phyloP scores from a whole-genome alignment of 345 rosid species.

The Psidium guajava region DNA sequence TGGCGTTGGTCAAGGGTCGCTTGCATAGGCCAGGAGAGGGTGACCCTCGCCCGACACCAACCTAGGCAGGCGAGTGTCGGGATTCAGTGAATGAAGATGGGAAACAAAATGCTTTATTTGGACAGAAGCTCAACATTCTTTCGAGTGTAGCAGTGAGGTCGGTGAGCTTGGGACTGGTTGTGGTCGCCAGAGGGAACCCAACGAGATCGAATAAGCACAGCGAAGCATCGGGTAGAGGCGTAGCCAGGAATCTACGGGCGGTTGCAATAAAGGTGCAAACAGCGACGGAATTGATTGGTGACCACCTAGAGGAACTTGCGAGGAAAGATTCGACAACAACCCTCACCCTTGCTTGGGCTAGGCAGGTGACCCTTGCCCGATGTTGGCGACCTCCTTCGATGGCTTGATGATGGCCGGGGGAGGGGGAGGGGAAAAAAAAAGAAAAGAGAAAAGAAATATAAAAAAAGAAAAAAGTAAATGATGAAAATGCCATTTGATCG shows the following conservation, averaged over 20 bases:
- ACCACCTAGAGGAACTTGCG: background rate
- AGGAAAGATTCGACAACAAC: background rate
- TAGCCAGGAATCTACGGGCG: background rate
- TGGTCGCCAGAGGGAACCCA: background rate
- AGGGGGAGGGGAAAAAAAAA: too few species aligned
- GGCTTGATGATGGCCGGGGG: too few species aligned
- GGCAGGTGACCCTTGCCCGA: too few species aligned
- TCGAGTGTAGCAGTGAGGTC: background rate
- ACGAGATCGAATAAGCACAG: background rate
- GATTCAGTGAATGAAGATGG: background rate
- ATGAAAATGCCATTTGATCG: too few species aligned
- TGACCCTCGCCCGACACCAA: too few species aligned
- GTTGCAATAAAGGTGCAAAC: background rate
- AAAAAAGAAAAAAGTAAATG: too few species aligned
- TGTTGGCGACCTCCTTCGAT: too few species aligned
- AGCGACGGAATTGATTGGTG: background rate
- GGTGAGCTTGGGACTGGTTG: background rate
- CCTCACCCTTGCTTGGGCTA: too few species aligned
- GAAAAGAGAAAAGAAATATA: too few species aligned
- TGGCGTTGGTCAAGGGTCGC: too few species aligned
- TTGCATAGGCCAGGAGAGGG: too few species aligned
- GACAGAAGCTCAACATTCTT: background rate
- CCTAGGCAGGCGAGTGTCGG: background rate
- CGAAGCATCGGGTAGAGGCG: background rate
- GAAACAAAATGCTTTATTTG: background rate